Evolutionary conservation across 2,329 filamentous ascomycete species (phyloP), one percentile per base, ranked within the genome.

Genomic region (Monilinia aucupariae): DNA sequence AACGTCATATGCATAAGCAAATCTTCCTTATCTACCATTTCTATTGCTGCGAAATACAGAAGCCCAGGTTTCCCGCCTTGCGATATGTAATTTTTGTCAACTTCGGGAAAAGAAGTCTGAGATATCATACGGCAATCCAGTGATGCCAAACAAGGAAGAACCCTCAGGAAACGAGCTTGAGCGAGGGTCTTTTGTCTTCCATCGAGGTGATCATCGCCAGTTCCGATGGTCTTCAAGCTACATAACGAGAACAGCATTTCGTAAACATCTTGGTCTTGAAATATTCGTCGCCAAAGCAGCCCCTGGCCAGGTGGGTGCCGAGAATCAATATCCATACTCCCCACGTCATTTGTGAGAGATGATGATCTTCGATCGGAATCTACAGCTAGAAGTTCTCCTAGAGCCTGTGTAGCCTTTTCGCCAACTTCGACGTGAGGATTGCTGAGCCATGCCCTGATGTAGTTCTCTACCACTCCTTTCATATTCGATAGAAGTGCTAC

Each of bases 351-450:
- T 67, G 25, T 66, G 61, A 47, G 67, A 47, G 68, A 69, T 34
- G 65, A 68, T 30, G 64, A 62, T 62, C 68, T 69, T n/a, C 64
- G 63, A 62, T 79, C 77, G 66, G 80, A 84, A 72, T 87, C 84
- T 8, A 80, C 75, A 56, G 84, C 80, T 4, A 87, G 76, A 43
- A 86, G 71, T 66, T 83, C 80, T 1, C 79, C 79, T 3, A 87
- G 71, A 2, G 82, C 78, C 58, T 74, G 77, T 1, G 76, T 76
- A 2, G 79, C 82, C 39, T 77, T 79, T 70, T 85, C 81, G 13
- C 81, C 83, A 2, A 86, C 82, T 59, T 80, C 80, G 7, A 84
- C 81, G 49, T 82, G 75, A 0, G 80, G 78, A 7, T 78, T 77
- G 30, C 77, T 76, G 2, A 87, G 75, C 84, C 85, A 87, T 62